These are phyloP conservation scores for Blastobotrys apis DNA, from an alignment of 1,139 yeast genomes.

Conservation along the genomic window DNA sequence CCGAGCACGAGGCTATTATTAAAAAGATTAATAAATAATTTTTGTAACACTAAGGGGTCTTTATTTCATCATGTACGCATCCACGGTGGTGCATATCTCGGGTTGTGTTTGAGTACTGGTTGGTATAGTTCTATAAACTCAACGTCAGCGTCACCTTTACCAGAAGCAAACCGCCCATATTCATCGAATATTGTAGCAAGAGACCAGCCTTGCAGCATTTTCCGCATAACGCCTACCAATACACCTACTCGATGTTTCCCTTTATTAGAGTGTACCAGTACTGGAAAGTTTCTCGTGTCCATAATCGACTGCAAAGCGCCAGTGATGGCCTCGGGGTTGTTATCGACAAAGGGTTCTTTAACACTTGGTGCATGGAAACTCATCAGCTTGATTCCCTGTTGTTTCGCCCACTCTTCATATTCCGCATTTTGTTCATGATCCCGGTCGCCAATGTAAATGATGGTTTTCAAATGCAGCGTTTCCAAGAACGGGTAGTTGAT, in stretches of 20 bases:
- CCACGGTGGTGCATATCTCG: slow-evolving; percentile 34
- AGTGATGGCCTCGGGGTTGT: slow-evolving; percentile 54
- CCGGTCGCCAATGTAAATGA: slow-evolving; percentile 65
- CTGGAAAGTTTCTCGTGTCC: slow-evolving; percentile 74
- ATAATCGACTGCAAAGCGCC: slow-evolving; percentile 60
- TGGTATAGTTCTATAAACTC: slow-evolving; percentile 31
- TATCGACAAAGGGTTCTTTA: slow-evolving; percentile 66
- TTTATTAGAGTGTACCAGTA: slow-evolving; percentile 85
- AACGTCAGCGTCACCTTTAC: slow-evolving; percentile 87
- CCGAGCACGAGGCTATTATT: not conserved
- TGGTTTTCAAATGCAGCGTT: slow-evolving; percentile 67
- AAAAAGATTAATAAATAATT: too few relatives aligned
- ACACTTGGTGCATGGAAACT: slow-evolving; percentile 65
- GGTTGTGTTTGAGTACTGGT: slow-evolving; percentile 28
- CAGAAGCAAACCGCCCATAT: slow-evolving; percentile 87
- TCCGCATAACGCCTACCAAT: slow-evolving; percentile 81
- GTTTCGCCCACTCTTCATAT: slow-evolving; percentile 62
- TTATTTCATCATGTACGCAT: slow-evolving; percentile 18
- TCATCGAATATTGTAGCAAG: slow-evolving; percentile 91
- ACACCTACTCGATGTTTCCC: slow-evolving; percentile 96
- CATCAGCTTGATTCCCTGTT: slow-evolving; percentile 54
- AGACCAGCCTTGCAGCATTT: slow-evolving; percentile 87
- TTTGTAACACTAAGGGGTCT: too few relatives aligned
- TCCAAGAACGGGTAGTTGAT: slow-evolving; percentile 74
- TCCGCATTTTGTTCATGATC: slow-evolving; percentile 53